phyloP scores from a whole-genome alignment of 83 land plant species.

The Isoetes engelmannii region DNA sequence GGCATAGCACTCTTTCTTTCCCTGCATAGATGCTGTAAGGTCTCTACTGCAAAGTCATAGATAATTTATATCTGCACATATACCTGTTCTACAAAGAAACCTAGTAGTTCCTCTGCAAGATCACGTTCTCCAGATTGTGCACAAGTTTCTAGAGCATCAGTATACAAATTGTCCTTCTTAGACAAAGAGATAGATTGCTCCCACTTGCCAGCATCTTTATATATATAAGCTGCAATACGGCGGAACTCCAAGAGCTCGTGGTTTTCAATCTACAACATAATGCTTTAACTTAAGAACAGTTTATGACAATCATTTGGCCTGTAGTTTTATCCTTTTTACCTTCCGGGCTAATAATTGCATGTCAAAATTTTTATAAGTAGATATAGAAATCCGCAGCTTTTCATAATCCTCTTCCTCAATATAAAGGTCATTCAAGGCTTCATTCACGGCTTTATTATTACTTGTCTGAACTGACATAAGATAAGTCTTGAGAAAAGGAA shows the following conservation, averaged over 20 bases:
- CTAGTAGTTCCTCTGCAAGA: neutral
- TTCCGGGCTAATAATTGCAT: neutral
- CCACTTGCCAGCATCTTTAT: slow-evolving; percentile 4
- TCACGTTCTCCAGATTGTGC: neutral
- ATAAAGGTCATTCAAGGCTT: slow-evolving; percentile 5
- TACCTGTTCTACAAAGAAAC: slow-evolving; percentile 8
- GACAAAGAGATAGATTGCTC: neutral
- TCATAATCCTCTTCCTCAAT: slow-evolving; percentile 11
- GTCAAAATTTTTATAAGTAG: neutral
- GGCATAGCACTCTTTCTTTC: slow-evolving; percentile 2
- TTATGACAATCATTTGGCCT: neutral
- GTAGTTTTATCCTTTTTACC: slow-evolving; percentile 1
- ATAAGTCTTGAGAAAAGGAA: slow-evolving; percentile 3
- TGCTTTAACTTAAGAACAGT: neutral
- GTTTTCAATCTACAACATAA: slow-evolving; percentile 2
- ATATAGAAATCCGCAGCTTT: neutral
- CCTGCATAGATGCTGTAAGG: neutral
- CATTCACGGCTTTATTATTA: neutral
- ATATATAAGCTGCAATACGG: slow-evolving; percentile 4
- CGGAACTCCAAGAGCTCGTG: slow-evolving; percentile 6
- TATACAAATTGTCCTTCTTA: neutral
- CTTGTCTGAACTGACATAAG: neutral
- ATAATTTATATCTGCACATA: neutral
- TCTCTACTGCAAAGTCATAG: neutral
- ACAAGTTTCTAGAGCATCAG: slow-evolving; percentile 4